Base-by-base conservation (phyloP, 768 basidiomycete species). In the Cyclocybe aegerita region DNA sequence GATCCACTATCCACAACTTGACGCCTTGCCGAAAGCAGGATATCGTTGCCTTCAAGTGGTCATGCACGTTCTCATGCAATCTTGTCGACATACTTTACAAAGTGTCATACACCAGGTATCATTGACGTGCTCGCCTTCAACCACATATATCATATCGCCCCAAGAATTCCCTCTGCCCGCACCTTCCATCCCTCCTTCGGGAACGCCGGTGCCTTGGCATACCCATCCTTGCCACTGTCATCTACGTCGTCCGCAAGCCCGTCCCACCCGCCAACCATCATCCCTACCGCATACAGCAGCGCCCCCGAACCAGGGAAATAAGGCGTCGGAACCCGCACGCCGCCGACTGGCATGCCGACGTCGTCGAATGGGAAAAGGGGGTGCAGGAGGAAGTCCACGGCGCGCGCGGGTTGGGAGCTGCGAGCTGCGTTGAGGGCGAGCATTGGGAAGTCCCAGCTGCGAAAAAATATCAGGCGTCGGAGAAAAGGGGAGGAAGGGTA, bases 191-290 rank as follows among this genome's bases (percentile, higher is more conserved):
- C 54, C 4, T 60, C 65, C 5, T 43, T 50, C 2, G 69, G 70
- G 37, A 70, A 70, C 0, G 65, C 69, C 7, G 67, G 66, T 16
- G 59, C 23, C 23, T 5, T 23, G 23, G 2, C 23, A 23, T 23
- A 23, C 1, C 23, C 23, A 23, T 23, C 23, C 23, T 23, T 0
- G 23, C 23, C 23, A 23, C 23, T 2, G 23, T 23, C 23, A 23
- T 23, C 23, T 23, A 23, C 57, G 10, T 48, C 33, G 9, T 53
- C 58, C 8, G 49, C 33, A 40, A 59, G 61, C 7, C 64, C 66
- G 60, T 82, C 81, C 82, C 82, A 84, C 0, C 82, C 82, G 29
- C 55, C 67, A 11, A 79, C 75, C 81, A 84, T 82, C 74, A 82
- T 78, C 9, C 79, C 81, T 5, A 80, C 57, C 0, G 79, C 75